Conservation (phyloP, 192 early-diverging fungal species). For the Chytriomyces sp. region DNA sequence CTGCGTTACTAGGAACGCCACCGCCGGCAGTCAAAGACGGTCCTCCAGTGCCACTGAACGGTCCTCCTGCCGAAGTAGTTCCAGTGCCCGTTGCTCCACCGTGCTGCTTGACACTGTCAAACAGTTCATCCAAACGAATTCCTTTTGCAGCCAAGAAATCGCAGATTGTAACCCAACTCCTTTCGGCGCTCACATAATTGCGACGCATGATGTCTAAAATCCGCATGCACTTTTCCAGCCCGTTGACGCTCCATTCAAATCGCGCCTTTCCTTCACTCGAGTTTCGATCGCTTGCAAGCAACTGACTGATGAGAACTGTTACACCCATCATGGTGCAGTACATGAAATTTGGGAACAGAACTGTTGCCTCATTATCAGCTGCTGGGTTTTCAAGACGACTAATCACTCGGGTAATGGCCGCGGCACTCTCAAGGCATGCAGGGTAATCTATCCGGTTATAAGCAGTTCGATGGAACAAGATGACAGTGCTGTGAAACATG, state of each 20-base stretch:
- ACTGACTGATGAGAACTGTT: constrained; percentile 5
- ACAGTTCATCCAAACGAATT: constrained; percentile 13
- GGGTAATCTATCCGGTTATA: constrained; percentile 16
- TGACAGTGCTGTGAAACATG: constrained; percentile 14
- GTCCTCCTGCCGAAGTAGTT: neutral
- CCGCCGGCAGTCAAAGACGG: neutral
- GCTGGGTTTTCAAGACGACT: neutral
- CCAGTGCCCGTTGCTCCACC: neutral
- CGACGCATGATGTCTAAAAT: constrained; percentile 23
- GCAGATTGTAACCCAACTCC: constrained; percentile 12
- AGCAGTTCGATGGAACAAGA: constrained; percentile 19
- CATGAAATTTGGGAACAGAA: constrained; percentile 23
- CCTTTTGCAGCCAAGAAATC: constrained; percentile 26
- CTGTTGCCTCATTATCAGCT: constrained; percentile 7
- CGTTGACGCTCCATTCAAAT: neutral
- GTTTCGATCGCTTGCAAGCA: neutral
- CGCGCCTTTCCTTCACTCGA: neutral
- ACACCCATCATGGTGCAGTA: constrained; percentile 11
- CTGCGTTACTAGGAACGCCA: neutral
- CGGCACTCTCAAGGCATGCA: constrained; percentile 1
- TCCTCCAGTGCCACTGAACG: neutral
- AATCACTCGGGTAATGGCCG: neutral
- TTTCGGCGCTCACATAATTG: neutral
- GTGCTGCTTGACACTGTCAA: neutral
- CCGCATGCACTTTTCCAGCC: constrained; percentile 19